Base-by-base conservation (phyloP, 2,329 filamentous ascomycete genomes). In the Fusarium scirpi region DNA sequence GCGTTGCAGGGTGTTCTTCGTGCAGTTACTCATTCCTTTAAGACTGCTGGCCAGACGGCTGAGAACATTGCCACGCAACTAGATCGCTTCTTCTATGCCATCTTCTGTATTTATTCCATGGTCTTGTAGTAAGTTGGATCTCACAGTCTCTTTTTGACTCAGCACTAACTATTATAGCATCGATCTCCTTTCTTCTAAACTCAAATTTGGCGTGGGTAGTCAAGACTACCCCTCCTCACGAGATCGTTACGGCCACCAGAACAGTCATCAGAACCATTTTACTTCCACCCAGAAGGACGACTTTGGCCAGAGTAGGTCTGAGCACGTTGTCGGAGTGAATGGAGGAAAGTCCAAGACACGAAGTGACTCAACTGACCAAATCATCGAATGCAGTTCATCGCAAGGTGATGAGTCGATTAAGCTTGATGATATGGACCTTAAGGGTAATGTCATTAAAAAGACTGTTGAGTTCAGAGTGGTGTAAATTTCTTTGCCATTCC, bases 81-180 rank as follows among this genome's bases (percentile, higher is more conserved):
- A 3, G 81, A 82, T 27, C 76, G 81, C 0, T 83, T 82, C 61
- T 77, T 78, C 3, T 82, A 82, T 29, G 78, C 81, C 0, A 22
- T 83, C 6, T 80, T 82, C 55, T 82, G 81, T 29, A 45, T 82
- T 1, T 83, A 82, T 40, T 80, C 81, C 0, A 74, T 81, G 9
- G 75, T 83, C 18, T 71, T 82, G 67, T 80, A 78, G 80, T 82
- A 65, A 69, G 80, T 75, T 6, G 1, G 12, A 4, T 12, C 13
- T 3, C 6, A 3, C 2, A 8, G 1, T 20, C 6, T 2, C 8
- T 10, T 4, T 2, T 3, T 1, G 5, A 2, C n/a, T 10, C 10
- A 18, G 5, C 18, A 46, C 43, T 24, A 32, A 57, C 16, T 12
- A 11, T 0, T 18, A 5, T 3, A 75, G 78, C 32, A 78, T 80